Percentiles rank a stretch among this genome's conserved stretches.
phyloP scores from a whole-genome alignment of 768 basidiomycete species.

The Naganishia vishniacii region DNA sequence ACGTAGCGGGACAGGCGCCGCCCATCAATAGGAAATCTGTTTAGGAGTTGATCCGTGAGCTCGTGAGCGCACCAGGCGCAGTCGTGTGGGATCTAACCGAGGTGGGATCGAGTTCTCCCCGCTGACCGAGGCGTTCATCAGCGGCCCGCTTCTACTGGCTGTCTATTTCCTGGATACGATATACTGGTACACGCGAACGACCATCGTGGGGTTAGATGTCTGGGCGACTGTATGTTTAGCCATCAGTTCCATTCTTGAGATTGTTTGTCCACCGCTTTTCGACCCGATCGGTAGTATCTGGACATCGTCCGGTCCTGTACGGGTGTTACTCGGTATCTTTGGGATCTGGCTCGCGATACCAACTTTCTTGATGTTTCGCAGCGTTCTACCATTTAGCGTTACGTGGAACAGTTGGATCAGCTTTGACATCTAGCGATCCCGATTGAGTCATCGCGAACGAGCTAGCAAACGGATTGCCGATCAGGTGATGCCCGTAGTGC shows the following conservation, averaged over 20 bases:
- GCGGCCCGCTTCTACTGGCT: neutral
- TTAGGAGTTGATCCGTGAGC: no score
- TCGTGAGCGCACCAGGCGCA: no score
- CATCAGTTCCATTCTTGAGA: neutral
- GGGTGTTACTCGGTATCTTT: neutral
- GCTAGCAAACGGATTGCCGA: neutral
- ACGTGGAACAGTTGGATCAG: neutral
- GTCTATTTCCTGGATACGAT: neutral
- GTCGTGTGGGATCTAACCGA: no score
- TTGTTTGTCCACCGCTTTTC: neutral
- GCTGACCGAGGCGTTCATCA: neutral
- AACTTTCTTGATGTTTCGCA: neutral
- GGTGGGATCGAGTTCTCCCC: neutral
- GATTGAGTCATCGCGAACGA: neutral
- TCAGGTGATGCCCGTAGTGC: neutral
- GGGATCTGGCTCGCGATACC: neutral
- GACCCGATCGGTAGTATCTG: neutral
- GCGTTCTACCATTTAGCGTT: neutral
- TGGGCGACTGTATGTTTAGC: slow-evolving; percentile 4
- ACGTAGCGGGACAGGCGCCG: no score
- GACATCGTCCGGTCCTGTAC: neutral
- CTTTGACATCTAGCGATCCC: neutral
- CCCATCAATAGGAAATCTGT: no score
- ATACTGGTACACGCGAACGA: slow-evolving; percentile 12
- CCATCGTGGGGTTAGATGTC: neutral